Conservation (phyloP, 495 filamentous ascomycete species). For the Hypoxylon intermedium region DNA sequence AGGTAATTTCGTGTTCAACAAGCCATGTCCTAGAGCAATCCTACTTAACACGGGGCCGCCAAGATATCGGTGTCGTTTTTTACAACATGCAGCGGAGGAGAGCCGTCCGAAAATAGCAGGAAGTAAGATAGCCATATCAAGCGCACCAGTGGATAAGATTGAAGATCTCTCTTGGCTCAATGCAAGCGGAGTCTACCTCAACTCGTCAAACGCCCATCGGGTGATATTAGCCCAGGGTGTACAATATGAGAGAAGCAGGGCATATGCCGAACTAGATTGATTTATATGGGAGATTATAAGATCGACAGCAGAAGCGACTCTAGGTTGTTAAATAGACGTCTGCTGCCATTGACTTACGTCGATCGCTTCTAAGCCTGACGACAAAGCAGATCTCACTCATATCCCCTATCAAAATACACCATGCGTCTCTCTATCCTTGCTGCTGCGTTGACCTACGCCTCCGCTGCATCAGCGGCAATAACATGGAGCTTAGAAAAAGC, state of each 20-base stretch:
- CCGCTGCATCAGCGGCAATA: slow-evolving; percentile 41
- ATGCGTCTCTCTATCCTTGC: slow-evolving; percentile 45
- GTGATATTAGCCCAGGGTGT: slow-evolving; percentile 6
- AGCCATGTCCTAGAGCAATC: not conserved
- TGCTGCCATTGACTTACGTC: not conserved
- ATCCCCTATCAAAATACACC: slow-evolving; percentile 1
- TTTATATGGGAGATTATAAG: not conserved
- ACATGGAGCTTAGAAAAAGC: slow-evolving; percentile 43
- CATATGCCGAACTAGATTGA: not conserved
- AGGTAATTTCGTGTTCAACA: too few species aligned
- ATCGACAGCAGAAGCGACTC: slow-evolving; percentile 15
- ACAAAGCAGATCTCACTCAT: not conserved
- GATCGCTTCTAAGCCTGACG: slow-evolving; percentile 8
- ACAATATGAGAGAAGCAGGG: not conserved
- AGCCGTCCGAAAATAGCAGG: slow-evolving; percentile 17
- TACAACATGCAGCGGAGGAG: slow-evolving; percentile 17
- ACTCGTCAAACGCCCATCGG: not conserved
- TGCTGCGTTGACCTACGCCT: slow-evolving; percentile 31
- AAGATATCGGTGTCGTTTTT: slow-evolving; percentile 20
- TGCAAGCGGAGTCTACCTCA: not conserved
- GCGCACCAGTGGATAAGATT: slow-evolving; percentile 1
- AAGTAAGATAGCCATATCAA: not conserved
- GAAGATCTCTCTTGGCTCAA: not conserved
- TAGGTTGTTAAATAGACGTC: slow-evolving; percentile 3
- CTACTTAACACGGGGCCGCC: slow-evolving; percentile 4